phyloP scores from a whole-genome alignment of 1,284 basidiomycete genomes.

The Microbotryum intermedium region DNA sequence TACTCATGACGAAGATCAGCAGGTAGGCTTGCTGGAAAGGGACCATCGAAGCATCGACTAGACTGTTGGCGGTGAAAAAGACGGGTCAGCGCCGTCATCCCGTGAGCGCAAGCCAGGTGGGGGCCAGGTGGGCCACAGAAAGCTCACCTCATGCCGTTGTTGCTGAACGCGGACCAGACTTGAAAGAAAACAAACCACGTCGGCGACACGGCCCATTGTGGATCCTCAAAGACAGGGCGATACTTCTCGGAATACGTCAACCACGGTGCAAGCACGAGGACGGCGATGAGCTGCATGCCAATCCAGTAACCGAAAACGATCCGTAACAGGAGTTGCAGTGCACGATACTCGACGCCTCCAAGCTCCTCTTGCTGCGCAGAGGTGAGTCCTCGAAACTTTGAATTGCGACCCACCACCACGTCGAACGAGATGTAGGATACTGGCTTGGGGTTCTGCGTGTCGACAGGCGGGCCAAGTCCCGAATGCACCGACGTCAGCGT shows the following conservation, averaged over 20 bases:
- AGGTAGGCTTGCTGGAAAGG: conserved; percentile 79
- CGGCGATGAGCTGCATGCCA: conserved; percentile 55
- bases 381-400: conserved; percentile 69
- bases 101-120: not conserved
- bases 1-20: conserved; percentile 53
- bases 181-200: conserved; percentile 76
- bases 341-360: conserved; percentile 87
- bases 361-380: conserved; percentile 81
- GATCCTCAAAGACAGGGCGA: conserved; percentile 5
- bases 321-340: conserved; percentile 32
- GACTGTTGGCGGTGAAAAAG: conserved; percentile 23
- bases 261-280: conserved; percentile 69
- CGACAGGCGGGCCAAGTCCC: conserved; percentile 3
- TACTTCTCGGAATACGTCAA: conserved; percentile 43
- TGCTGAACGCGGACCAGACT: conserved; percentile 77
- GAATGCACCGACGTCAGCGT: conserved; percentile 47
- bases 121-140: not conserved
- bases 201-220: conserved; percentile 9
- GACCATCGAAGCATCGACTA: conserved; percentile 82
- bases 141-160: conserved; percentile 56
- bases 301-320: conserved; percentile 52
- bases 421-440: conserved; percentile 83
- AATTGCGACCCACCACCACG: conserved; percentile 75
- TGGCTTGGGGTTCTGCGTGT: conserved; percentile 29
- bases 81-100: not conserved